Conservation (phyloP, 2,329 filamentous ascomycete genomes). For the Fusarium brevicatenulatum region DNA sequence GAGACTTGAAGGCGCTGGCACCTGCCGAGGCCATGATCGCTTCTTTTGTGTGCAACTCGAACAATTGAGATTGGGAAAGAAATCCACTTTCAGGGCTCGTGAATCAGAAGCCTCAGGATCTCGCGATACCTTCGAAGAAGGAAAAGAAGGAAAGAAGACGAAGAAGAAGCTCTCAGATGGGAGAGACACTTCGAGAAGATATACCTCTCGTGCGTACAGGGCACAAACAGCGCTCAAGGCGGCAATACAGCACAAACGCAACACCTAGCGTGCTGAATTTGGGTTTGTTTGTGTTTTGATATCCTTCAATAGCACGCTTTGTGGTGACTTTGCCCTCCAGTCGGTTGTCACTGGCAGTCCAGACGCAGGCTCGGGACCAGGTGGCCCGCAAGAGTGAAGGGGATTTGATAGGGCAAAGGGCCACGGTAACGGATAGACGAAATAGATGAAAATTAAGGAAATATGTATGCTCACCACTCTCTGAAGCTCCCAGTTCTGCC, state of each 20-base stretch:
- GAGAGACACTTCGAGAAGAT: background rate
- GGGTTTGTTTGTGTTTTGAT: background rate
- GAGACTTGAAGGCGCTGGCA: slow-evolving; percentile 42
- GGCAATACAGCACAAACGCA: background rate
- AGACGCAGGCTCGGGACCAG: background rate
- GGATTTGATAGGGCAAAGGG: background rate
- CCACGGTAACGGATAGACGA: background rate
- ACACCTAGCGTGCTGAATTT: background rate
- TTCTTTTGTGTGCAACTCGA: slow-evolving; percentile 6
- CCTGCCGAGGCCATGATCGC: slow-evolving; percentile 45
- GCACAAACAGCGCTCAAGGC: background rate
- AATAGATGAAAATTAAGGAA: background rate
- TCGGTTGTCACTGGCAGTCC: slow-evolving; percentile 16
- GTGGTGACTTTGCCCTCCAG: background rate
- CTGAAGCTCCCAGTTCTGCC: slow-evolving; percentile 51
- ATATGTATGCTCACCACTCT: slow-evolving; percentile 50
- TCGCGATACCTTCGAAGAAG: slow-evolving; percentile 2
- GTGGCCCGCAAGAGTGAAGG: background rate
- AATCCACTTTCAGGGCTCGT: background rate
- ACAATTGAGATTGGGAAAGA: background rate
- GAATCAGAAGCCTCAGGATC: slow-evolving; percentile 16
- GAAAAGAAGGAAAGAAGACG: background rate
- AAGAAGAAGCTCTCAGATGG: background rate
- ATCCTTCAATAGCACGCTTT: background rate
- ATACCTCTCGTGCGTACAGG: background rate